phyloP scores from a whole-genome alignment of 139 green algal genomes.

The Diplosphaera chodatii region DNA sequence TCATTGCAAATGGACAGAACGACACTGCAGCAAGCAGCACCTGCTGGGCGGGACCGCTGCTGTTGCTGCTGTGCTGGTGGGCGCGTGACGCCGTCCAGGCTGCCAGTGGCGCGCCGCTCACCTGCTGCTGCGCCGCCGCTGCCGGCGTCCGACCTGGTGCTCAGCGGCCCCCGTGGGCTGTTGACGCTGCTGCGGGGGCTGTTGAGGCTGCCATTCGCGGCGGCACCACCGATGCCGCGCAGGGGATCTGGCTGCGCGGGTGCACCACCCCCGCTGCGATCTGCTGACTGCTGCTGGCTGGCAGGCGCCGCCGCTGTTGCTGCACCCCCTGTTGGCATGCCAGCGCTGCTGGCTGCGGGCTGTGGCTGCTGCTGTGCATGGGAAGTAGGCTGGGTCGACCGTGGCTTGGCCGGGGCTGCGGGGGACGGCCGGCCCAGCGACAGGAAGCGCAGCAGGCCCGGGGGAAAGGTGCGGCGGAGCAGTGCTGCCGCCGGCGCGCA shows the following conservation, averaged over 20 bases:
- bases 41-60: neutral
- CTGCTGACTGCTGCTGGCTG: neutral
- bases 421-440: conserved; percentile 13
- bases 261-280: neutral
- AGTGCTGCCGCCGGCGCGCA: conserved; percentile 63
- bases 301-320: neutral
- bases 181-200: neutral
- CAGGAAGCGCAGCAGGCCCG: conserved; percentile 68
- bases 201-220: neutral
- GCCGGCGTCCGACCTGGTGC: no score
- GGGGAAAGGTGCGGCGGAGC: conserved; percentile 61
- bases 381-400: neutral
- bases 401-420: neutral
- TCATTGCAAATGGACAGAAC: neutral
- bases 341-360: no score
- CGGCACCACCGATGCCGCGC: neutral
- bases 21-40: neutral
- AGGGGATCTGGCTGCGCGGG: neutral
- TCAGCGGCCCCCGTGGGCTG: neutral
- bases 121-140: no score
- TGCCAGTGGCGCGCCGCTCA: neutral
- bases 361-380: no score
- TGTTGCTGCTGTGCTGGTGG: neutral
- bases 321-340: no score
- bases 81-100: neutral